Evolutionary conservation across 2,329 filamentous ascomycete species (phyloP), one percentile per base, ranked within the genome.

Genomic region (Phoma herbarum): DNA sequence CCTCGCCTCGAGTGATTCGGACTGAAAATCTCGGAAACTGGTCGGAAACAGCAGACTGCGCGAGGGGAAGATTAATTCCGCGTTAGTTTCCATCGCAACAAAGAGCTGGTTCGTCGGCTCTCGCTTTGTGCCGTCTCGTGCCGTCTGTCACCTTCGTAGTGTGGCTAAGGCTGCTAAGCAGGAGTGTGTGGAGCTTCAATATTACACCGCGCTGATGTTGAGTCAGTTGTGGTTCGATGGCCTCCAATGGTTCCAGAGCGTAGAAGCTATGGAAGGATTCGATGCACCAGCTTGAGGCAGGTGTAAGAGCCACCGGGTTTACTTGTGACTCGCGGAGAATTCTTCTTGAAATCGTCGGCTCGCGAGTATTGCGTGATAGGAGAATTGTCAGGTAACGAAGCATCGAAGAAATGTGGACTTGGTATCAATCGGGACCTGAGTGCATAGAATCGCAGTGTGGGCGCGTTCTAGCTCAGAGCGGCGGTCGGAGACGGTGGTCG

Each of bases 361-460:
- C 41, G 39, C 44, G 47, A 45, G 53, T 37, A 56, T 46, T 37
- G 44, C 48, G 57, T 55, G 55, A 52, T 49, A 28, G 26, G 46
- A 49, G 47, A 31, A 41, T 39, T 59, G 45, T 42, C 23, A 54
- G 47, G 18, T 35, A 46, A 35, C 50, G 35, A 54, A 28, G 26
- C 48, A 54, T 46, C 20, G 42, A 53, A 39, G 43, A 26, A 59
- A 61, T 41, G 57, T 65, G 64, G 64, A 50, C 26, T 43, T 25
- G 43, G 48, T 61, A 41, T 18, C 44, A 43, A 23, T 57, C 43
- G 44, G 55, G 52, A 56, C 43, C 11, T 39, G 42, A 22, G 28
- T 52, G 44, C 55, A 52, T 23, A 29, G 18, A 23, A 23, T 41
- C 9, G 31, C 41, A 45, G 28, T 51, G 10, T 46, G 23, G 23